phyloP scores from a whole-genome alignment of 768 basidiomycete genomes.

The Lactarius hengduanensis region DNA sequence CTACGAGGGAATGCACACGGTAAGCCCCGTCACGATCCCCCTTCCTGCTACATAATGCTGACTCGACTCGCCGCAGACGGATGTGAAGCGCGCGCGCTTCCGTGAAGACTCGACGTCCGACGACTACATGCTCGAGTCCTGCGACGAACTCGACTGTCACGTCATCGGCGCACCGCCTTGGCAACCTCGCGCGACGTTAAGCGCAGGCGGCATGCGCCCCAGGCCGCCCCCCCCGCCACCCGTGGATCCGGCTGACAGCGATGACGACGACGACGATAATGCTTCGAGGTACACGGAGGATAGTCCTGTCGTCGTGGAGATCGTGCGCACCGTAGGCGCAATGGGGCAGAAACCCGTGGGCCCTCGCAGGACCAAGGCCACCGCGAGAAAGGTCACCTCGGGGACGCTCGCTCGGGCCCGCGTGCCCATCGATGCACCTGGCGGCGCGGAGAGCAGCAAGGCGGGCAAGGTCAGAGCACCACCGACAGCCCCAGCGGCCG shows the following conservation, averaged over 20 bases:
- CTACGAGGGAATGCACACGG: slow-evolving; percentile 80
- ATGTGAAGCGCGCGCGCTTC: slow-evolving; percentile 73
- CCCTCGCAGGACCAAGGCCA: slow-evolving; percentile 29
- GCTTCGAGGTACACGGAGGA: slow-evolving; percentile 33
- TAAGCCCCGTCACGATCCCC: slow-evolving; percentile 36
- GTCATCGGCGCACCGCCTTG: slow-evolving; percentile 35
- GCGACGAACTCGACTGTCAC: slow-evolving; percentile 54
- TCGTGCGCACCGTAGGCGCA: slow-evolving; percentile 28
- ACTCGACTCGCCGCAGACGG: slow-evolving; percentile 47
- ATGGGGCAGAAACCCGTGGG: slow-evolving; percentile 18
- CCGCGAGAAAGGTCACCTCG: too few relatives aligned
- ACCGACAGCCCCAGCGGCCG: too few relatives aligned
- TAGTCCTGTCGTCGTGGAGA: slow-evolving; percentile 36
- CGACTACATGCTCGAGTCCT: slow-evolving; percentile 67
- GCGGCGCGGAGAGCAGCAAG: slow-evolving; percentile 12
- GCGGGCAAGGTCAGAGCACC: neutral
- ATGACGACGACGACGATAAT: slow-evolving; percentile 33
- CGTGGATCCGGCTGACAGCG: slow-evolving; percentile 17
- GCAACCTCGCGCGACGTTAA: slow-evolving; percentile 1
- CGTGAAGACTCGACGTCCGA: slow-evolving; percentile 67
- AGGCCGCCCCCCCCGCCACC: slow-evolving; percentile 34
- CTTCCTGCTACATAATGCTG: neutral
- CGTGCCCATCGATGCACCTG: slow-evolving; percentile 3
- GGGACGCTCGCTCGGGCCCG: neutral
- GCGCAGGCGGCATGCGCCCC: slow-evolving; percentile 27